Evolutionary conservation across 495 filamentous ascomycete genomes (phyloP).

Genomic region (Staphylotrichum tortipilum): DNA sequence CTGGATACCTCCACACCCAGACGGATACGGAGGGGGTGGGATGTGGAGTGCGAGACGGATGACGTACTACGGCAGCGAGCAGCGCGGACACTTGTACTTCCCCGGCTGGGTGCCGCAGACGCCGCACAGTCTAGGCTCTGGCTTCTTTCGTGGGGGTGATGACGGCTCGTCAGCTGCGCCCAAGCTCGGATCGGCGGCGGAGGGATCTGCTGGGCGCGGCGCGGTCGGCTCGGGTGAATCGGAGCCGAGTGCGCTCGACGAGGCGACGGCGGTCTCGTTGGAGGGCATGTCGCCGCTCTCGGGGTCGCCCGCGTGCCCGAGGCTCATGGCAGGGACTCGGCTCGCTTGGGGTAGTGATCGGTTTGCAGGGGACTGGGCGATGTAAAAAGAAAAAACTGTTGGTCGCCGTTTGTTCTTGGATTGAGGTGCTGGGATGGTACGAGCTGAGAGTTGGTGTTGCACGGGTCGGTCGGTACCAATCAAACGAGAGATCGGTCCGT

Average conservation of each 20-base stretch:
- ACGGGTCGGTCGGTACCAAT: conserved; percentile 1
- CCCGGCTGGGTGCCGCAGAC: conserved; percentile 49
- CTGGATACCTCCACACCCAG: no score
- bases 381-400: neutral
- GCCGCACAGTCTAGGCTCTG: conserved; percentile 36
- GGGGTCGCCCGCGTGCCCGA: neutral
- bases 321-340: neutral
- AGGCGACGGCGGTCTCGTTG: neutral
- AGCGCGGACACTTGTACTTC: conserved; percentile 61
- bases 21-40: no score
- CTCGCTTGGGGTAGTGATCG: neutral
- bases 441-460: neutral
- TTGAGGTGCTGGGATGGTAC: neutral
- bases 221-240: conserved; percentile 6
- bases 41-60: neutral
- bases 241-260: neutral
- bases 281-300: neutral
- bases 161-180: neutral
- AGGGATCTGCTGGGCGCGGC: conserved; percentile 2
- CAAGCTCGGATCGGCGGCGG: neutral
- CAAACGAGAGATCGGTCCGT: neutral
- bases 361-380: no score
- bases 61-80: conserved; percentile 52
- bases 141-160: conserved; percentile 6
- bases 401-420: neutral